A percentile compares a stretch with the other conserved stretches of the same genome.
phyloP scores from a whole-genome alignment of 2,329 filamentous ascomycete genomes.

The Ceratocystis harringtonii region DNA sequence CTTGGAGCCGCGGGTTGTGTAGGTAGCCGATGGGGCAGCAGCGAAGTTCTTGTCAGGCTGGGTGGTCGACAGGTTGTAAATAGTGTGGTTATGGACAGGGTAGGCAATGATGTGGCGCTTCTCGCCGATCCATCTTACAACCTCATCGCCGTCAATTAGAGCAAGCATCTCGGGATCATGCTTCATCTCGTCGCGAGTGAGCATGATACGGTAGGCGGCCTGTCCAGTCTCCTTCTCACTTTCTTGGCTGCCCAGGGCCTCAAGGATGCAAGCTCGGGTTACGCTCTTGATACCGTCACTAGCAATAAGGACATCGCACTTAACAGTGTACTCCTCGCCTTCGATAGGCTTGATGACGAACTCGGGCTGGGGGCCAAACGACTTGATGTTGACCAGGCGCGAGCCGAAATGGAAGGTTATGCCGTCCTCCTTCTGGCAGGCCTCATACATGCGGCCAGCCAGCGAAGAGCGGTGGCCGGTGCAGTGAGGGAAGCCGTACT shows the following conservation, averaged over 20 bases:
- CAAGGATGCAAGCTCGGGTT: constrained; percentile 39
- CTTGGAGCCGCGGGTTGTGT: constrained; percentile 49
- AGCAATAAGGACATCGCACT: constrained; percentile 38
- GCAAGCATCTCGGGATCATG: constrained; percentile 50
- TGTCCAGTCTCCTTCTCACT: constrained; percentile 55
- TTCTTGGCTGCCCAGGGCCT: constrained; percentile 34
- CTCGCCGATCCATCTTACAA: constrained; percentile 62
- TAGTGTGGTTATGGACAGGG: constrained; percentile 49
- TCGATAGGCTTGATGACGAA: constrained; percentile 46
- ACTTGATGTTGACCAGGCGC: constrained; percentile 38
- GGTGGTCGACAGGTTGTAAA: constrained; percentile 49
- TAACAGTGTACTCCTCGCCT: constrained; percentile 37
- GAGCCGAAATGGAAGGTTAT: constrained; percentile 57
- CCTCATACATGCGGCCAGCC: constrained; percentile 53
- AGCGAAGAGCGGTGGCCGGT: constrained; percentile 63
- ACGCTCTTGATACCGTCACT: constrained; percentile 42
- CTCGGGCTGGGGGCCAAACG: constrained; percentile 42
- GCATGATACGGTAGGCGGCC: constrained; percentile 67
- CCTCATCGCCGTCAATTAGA: constrained; percentile 52
- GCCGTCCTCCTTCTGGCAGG: constrained; percentile 45
- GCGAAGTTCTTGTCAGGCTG: constrained; percentile 49
- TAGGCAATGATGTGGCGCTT: constrained; percentile 66
- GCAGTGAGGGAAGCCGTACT: constrained; percentile 64
- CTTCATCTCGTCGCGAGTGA: constrained; percentile 51
- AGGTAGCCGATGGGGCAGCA: constrained; percentile 40